Evolutionary conservation across 139 green algal genomes (phyloP), one percentile per base, ranked within the genome.

Genomic region (Chlamydomonas urium): DNA sequence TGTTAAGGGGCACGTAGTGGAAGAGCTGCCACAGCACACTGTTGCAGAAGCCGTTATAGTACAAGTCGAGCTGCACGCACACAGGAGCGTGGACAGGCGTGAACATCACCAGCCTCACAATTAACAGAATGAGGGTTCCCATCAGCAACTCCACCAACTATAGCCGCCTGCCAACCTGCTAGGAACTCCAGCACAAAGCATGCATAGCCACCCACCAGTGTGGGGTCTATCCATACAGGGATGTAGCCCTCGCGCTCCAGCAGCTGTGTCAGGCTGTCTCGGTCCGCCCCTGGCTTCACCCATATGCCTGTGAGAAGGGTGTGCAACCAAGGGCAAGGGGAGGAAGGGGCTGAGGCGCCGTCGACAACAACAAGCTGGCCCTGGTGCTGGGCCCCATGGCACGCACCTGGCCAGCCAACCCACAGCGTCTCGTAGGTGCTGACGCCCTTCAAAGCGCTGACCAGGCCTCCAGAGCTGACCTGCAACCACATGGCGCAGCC

Each of bases 31-130:
- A 98, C 67, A 99, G 87, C 59, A 99, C 90, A 66, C 88, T 70
- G 85, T 98, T 99, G 85, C 94, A 98, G 79, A 97, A 99, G 47
- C 94, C 94, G 77, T 96, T 96, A 79, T 96, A 96, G 77, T 94
- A 96, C 53, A 93, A 80, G 80, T 93, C 90, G 45, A 86, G 71
- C 75, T 85, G 75, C 45, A 53, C n/a, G n/a, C n/a, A n/a, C n/a
- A n/a, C n/a, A n/a, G n/a, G 6, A 50, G 2, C 17, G 8, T 32
- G n/a, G n/a, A n/a, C n/a, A n/a, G n/a, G n/a, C n/a, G n/a, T n/a
- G n/a, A n/a, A n/a, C n/a, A n/a, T n/a, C n/a, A n/a, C n/a, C n/a
- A n/a, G n/a, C n/a, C n/a, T n/a, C n/a, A n/a, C n/a, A n/a, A n/a
- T n/a, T n/a, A n/a, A n/a, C n/a, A n/a, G n/a, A n/a, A n/a, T n/a